phyloP scores from a whole-genome alignment of 257 asterid species.

The Solanum etuberosum region DNA sequence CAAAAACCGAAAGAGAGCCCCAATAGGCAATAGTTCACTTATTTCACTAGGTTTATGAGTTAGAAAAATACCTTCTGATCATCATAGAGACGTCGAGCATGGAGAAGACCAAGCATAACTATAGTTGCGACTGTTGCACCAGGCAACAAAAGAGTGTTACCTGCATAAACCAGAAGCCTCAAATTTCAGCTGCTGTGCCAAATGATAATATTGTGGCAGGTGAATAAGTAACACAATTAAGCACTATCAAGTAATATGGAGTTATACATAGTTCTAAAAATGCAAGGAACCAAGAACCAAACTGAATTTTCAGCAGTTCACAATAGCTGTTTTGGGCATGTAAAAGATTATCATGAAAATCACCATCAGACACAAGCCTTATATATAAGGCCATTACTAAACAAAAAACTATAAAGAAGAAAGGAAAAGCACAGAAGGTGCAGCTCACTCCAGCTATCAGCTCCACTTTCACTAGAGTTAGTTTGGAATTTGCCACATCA shows the following conservation, averaged over 20 bases:
- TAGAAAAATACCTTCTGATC: conserved; percentile 57
- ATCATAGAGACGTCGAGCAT: conserved; percentile 76
- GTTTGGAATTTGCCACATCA: background rate
- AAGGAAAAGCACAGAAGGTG: background rate
- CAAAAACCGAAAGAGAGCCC: background rate
- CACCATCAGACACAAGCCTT: background rate
- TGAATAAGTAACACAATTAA: background rate
- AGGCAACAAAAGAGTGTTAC: conserved; percentile 58
- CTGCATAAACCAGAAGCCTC: conserved; percentile 25
- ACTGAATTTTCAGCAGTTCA: background rate
- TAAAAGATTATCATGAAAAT: background rate
- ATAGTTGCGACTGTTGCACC: conserved; percentile 92
- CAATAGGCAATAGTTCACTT: background rate
- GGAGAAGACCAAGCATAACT: conserved; percentile 96
- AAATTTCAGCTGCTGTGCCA: background rate
- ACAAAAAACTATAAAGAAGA: background rate
- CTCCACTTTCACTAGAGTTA: background rate
- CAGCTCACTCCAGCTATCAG: background rate
- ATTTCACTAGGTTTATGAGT: background rate
- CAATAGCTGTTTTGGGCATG: background rate
- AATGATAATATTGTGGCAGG: background rate
- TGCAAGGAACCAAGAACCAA: background rate
- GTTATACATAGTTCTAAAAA: background rate
- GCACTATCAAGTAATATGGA: background rate
- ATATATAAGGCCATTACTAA: background rate